phyloP scores from a whole-genome alignment of 2,329 filamentous ascomycete genomes.

The Didymella pinodella region DNA sequence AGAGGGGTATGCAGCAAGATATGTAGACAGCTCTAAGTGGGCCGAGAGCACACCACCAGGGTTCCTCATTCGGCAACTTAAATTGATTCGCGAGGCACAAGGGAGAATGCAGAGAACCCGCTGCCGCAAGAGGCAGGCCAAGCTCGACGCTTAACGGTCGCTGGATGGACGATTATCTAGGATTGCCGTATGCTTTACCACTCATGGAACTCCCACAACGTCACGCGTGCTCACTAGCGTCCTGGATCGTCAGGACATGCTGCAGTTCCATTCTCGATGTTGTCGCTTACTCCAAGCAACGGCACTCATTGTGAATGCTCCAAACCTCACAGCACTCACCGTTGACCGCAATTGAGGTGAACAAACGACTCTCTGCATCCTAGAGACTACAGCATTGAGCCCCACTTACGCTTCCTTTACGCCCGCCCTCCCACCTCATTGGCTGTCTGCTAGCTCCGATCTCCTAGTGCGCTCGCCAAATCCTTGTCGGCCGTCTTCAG shows the following conservation, averaged over 20 bases:
- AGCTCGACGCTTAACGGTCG: conserved; percentile 22
- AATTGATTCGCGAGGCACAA: conserved; percentile 31
- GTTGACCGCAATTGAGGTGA: conserved; percentile 4
- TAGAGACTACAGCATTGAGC: conserved; percentile 10
- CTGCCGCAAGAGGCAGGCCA: conserved; percentile 24
- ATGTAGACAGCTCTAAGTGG: conserved; percentile 40
- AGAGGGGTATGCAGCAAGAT: conserved; percentile 48
- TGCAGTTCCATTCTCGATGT: conserved; percentile 22
- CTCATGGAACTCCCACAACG: conserved; percentile 35
- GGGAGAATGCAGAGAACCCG: conserved; percentile 21
- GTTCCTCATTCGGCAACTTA: conserved; percentile 34
- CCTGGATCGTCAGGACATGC: conserved; percentile 37
- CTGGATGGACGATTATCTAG: conserved; percentile 24
- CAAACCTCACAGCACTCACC: conserved; percentile 14
- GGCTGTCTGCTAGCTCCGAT: conserved; percentile 25
- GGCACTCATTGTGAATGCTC: conserved; percentile 13
- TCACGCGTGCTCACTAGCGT: conserved; percentile 39
- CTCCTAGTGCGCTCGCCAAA: conserved; percentile 26
- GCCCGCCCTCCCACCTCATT: conserved; percentile 22
- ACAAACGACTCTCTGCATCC: conserved; percentile 1
- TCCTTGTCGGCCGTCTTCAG: conserved; percentile 22
- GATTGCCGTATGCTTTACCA: conserved; percentile 41
- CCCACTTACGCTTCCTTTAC: conserved; percentile 21
- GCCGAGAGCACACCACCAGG: conserved; percentile 38
- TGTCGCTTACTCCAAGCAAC: conserved; percentile 16